Conservation (phyloP, 768 basidiomycete genomes). For the Phanerochaete carnosa region DNA sequence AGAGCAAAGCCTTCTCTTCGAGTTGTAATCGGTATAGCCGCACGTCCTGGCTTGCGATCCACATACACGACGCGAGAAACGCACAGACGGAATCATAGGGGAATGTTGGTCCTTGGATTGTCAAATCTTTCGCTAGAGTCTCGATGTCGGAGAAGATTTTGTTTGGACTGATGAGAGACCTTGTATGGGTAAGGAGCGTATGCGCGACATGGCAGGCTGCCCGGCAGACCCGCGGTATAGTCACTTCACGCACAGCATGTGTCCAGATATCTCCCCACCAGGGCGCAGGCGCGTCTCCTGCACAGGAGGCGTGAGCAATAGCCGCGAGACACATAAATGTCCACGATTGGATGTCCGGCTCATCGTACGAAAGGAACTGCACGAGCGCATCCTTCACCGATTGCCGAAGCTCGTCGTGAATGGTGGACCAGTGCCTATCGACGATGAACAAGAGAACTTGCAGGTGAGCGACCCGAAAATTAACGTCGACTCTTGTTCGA, state of each 20-base stretch:
- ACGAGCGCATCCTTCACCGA: conserved; percentile 54
- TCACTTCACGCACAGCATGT: conserved; percentile 71
- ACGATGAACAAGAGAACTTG: conserved; percentile 86
- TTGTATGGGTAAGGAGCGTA: conserved; percentile 44
- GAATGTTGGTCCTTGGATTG: conserved; percentile 84
- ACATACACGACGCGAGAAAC: conserved; percentile 69
- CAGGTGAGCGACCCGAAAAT: conserved; percentile 47
- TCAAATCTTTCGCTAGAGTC: conserved; percentile 73
- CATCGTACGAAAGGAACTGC: conserved; percentile 61
- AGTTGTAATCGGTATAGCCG: conserved; percentile 79
- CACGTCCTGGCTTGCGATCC: conserved; percentile 75
- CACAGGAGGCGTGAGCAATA: conserved; percentile 44
- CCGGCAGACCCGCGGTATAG: conserved; percentile 66
- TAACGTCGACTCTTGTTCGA: conserved; percentile 29
- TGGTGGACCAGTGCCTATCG: conserved; percentile 65
- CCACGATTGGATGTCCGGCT: conserved; percentile 75
- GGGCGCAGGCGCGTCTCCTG: conserved; percentile 9
- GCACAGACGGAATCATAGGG: conserved; percentile 89
- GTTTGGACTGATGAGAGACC: conserved; percentile 47
- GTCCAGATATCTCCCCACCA: conserved; percentile 84
- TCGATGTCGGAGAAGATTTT: conserved; percentile 73
- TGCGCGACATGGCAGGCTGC: conserved; percentile 74
- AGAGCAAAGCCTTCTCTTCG: conserved; percentile 81
- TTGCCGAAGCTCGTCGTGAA: conserved; percentile 58
- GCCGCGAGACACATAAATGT: conserved; percentile 77